Conservation (phyloP, 1,139 yeast genomes). For the Kodamaea suecica region DNA sequence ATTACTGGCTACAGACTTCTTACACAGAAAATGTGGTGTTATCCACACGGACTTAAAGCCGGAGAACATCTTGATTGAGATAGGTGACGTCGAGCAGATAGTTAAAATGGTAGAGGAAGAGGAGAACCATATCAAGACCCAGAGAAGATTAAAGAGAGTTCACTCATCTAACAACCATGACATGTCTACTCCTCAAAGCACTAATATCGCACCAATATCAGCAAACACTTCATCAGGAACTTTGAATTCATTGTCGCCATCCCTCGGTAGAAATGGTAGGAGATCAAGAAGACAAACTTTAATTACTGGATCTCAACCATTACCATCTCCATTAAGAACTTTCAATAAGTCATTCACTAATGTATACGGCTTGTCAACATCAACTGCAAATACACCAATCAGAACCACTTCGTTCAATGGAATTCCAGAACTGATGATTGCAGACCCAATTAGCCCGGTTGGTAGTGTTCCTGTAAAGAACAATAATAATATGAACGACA, state of each 20-base stretch:
- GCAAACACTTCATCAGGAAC: constrained; percentile 5
- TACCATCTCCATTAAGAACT: constrained; percentile 65
- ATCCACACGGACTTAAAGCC: constrained; percentile 47
- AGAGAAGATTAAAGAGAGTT: constrained; percentile 14
- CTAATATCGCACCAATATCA: constrained; percentile 4
- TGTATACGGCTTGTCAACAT: constrained; percentile 37
- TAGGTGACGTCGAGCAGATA: constrained; percentile 36
- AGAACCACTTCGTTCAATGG: constrained; percentile 19
- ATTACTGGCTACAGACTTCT: constrained; percentile 37
- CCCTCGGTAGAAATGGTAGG: constrained; percentile 47
- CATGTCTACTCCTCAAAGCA: not conserved
- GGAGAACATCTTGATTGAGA: constrained; percentile 41
- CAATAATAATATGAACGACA: constrained; percentile 9
- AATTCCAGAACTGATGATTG: constrained; percentile 8
- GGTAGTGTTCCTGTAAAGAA: constrained; percentile 11
- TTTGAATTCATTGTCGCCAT: constrained; percentile 26
- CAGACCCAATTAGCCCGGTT: constrained; percentile 9
- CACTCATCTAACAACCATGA: constrained; percentile 4
- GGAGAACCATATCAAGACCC: constrained; percentile 15
- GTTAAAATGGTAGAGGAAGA: constrained; percentile 35
- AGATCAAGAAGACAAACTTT: constrained; percentile 70
- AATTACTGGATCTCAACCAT: constrained; percentile 83
- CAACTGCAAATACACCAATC: constrained; percentile 44
- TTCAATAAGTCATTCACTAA: constrained; percentile 30
- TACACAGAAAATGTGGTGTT: constrained; percentile 41